Evolutionary conservation across 2,329 filamentous ascomycete species (phyloP), one percentile per base, ranked within the genome.

Genomic region (Mycosphaerelloides madeirae): DNA sequence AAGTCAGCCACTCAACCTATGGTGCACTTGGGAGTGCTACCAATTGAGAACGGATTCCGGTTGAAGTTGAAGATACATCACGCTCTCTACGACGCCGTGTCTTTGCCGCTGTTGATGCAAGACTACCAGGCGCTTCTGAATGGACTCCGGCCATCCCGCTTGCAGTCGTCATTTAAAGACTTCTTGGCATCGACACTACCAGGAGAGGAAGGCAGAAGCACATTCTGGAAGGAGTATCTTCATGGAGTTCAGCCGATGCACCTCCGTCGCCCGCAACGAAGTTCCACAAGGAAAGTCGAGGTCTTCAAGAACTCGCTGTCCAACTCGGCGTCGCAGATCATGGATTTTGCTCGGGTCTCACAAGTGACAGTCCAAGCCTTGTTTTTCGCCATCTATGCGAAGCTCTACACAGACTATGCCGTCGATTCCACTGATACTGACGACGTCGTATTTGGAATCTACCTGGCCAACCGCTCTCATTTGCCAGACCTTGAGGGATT

Each of bases 71-170:
- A 72, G 19, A 83, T 96, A 3, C 89, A 95, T 51, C 90, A 97
- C 62, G 85, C 86, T 0, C 72, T 96, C 0, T 97, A 96, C 60
- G 91, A 96, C 62, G 89, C 83, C 5, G 75, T 94, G 48, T 93
- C 86, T 56, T 70, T 96, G 3, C 78, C 82, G 1, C 61, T 75
- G 0, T 67, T 95, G 5, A 68, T 88, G 16, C 60, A 74, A 12
- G 66, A 76, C 31, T 66, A 84, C 11, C 64, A 73, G 49, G 49
- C 57, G 3, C 52, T 70, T 2, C 29, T 66, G 67, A 29, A 48
- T 56, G 46, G 40, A 19, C 15, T 22, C 2, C 3, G 22, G 3
- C 31, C 32, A 6, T 11, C 33, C 2, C 18, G 14, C 12, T 31
- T 43, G 8, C n/a, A 12, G 3, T 29, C 52, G 2, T 65, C 64